Percentiles rank a stretch among this genome's conserved stretches.
Evolutionary conservation across 352 stramenopile genomes (phyloP).

Genomic region (Phytophthora sp.): DNA sequence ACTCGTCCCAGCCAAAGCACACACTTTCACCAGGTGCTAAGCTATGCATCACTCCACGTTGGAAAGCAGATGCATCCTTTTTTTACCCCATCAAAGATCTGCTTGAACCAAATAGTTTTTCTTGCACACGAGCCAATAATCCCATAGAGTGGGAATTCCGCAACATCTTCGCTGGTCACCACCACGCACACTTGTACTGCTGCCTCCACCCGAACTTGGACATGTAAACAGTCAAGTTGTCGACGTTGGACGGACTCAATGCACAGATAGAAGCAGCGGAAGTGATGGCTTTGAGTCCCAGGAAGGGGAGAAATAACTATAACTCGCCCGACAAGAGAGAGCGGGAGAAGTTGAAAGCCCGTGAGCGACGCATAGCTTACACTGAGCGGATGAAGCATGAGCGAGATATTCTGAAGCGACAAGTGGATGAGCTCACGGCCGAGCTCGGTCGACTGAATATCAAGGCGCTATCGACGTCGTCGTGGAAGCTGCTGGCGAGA

Average conservation of each 20-base stretch:
- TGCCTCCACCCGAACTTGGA: conserved; percentile 81
- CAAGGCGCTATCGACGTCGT: background rate
- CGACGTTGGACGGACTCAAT: too few species aligned
- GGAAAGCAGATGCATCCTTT: conserved; percentile 48
- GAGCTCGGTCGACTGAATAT: conserved; percentile 3
- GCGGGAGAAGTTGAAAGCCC: background rate
- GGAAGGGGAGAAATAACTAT: background rate
- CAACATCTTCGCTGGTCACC: conserved; percentile 71
- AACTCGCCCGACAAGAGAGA: too few species aligned
- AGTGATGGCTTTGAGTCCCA: conserved; percentile 70
- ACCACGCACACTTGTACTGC: conserved; percentile 78
- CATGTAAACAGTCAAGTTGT: conserved; percentile 72
- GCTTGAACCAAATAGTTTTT: conserved; percentile 84
- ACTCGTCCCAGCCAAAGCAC: conserved; percentile 90
- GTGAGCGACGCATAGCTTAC: conserved; percentile 13
- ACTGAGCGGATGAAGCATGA: conserved; percentile 20
- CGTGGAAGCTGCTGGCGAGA: conserved; percentile 10
- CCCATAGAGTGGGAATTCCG: conserved; percentile 72
- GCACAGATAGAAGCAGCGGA: conserved; percentile 80
- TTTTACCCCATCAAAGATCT: conserved; percentile 77
- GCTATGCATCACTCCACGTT: conserved; percentile 70
- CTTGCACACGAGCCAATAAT: conserved; percentile 76
- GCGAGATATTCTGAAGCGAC: conserved; percentile 8
- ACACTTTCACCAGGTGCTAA: conserved; percentile 71
- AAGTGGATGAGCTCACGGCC: conserved; percentile 13